These are phyloP conservation scores for Physcia stellaris DNA, from an alignment of 495 filamentous ascomycete genomes.

Conservation along the genomic window DNA sequence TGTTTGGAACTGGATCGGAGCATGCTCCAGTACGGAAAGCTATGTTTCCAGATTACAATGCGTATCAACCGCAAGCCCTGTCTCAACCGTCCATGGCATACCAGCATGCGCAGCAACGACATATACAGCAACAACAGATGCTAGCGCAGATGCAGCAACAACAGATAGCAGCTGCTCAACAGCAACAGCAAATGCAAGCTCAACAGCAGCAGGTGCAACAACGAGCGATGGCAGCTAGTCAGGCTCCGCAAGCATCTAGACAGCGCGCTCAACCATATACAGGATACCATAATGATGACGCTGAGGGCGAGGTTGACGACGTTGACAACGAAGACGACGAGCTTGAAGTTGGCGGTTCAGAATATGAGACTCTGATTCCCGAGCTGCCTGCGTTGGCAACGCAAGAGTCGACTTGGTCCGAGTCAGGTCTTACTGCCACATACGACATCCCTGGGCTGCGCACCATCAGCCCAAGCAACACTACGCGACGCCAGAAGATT, in stretches of 20 bases:
- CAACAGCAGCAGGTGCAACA: constrained; percentile 1
- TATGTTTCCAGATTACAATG: no score
- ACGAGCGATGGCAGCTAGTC: not conserved
- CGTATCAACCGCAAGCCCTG: not conserved
- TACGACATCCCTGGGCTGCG: constrained; percentile 45
- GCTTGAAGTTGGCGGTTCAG: constrained; percentile 2
- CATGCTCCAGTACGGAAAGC: no score
- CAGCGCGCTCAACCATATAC: no score
- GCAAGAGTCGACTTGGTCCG: constrained; percentile 22
- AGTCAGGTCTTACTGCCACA: constrained; percentile 45
- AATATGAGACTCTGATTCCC: constrained; percentile 9
- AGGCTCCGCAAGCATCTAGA: not conserved
- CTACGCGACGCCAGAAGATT: constrained; percentile 30
- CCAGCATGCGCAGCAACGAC: not conserved
- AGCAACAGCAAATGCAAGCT: constrained; percentile 1
- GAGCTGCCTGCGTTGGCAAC: constrained; percentile 11
- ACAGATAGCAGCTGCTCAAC: not conserved
- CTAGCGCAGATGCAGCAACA: not conserved
- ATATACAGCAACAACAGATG: constrained; percentile 2
- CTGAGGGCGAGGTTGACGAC: constrained; percentile 7
- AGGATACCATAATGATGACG: not conserved
- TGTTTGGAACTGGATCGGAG: no score
- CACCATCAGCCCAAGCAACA: constrained; percentile 28
- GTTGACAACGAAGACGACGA: constrained; percentile 2
- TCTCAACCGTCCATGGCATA: not conserved